A percentile compares a stretch with the other conserved stretches of the same genome.
Conservation (phyloP, 1,284 basidiomycete species). For the Sutorius eximius region DNA sequence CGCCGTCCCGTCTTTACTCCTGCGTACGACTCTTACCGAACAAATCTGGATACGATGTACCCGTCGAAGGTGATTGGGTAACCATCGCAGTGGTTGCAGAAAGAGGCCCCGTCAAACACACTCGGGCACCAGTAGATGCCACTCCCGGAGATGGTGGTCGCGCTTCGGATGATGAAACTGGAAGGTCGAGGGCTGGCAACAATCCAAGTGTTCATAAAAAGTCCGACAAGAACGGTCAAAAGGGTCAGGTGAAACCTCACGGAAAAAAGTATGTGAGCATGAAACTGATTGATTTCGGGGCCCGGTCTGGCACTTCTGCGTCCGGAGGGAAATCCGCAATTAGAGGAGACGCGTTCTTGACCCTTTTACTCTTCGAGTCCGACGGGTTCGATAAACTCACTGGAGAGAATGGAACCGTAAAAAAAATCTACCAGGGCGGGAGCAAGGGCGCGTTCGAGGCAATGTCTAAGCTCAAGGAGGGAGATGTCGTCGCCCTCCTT, state of each 20-base stretch:
- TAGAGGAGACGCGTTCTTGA: constrained; percentile 81
- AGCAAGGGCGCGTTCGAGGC: constrained; percentile 91
- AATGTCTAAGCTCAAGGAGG: constrained; percentile 81
- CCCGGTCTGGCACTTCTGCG: constrained; percentile 52
- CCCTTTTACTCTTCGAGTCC: constrained; percentile 85
- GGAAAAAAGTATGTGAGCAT: constrained; percentile 86
- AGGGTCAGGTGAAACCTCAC: constrained; percentile 39
- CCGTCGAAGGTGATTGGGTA: constrained; percentile 89
- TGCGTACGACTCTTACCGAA: constrained; percentile 74
- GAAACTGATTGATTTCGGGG: constrained; percentile 82
- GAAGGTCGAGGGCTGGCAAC: constrained; percentile 17
- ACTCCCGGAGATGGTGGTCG: constrained; percentile 46
- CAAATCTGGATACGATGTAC: constrained; percentile 85
- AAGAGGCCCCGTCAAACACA: constrained; percentile 71
- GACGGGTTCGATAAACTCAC: constrained; percentile 62
- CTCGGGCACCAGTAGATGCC: constrained; percentile 60
- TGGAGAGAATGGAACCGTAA: constrained; percentile 47
- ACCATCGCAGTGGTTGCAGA: constrained; percentile 89
- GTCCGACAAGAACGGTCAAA: constrained; percentile 25
- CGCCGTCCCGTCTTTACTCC: constrained; percentile 87
- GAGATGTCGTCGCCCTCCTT: constrained; percentile 86
- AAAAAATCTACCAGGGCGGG: constrained; percentile 80
- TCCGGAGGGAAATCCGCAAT: constrained; percentile 56
- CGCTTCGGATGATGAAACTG: constrained; percentile 34
- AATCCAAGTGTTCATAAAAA: constrained; percentile 20